Conservation (phyloP, 352 stramenopile genomes). For the Ophiocytium majus region DNA sequence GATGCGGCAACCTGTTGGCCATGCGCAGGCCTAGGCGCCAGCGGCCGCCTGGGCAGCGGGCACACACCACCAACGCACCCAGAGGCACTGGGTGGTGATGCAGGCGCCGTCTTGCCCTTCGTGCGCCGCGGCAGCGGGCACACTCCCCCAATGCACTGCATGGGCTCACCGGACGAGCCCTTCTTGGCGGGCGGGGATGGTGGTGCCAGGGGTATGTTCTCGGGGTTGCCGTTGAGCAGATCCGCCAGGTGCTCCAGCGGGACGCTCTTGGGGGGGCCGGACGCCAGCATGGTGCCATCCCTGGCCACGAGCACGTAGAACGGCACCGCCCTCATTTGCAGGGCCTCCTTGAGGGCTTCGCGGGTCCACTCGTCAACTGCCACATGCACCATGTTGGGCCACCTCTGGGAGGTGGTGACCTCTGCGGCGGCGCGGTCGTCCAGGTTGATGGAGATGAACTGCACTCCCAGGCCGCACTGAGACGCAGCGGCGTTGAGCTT, state of each 20-base stretch:
- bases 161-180: background rate
- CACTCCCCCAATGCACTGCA: constrained; percentile 1
- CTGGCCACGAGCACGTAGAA: constrained; percentile 45
- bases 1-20: no score
- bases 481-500: constrained; percentile 22
- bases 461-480: no score
- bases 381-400: constrained; percentile 6
- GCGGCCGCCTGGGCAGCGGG: background rate
- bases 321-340: constrained; percentile 47
- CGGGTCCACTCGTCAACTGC: constrained; percentile 33
- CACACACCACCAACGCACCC: background rate
- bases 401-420: background rate
- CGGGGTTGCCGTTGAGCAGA: background rate
- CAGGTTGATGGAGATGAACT: constrained; percentile 44
- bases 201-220: constrained; percentile 8
- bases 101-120: background rate
- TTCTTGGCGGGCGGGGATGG: background rate
- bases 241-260: constrained; percentile 1
- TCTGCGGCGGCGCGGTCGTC: constrained; percentile 28
- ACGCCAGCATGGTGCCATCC: background rate
- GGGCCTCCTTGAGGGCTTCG: constrained; percentile 42
- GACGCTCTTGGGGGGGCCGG: background rate
- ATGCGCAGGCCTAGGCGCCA: background rate
- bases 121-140: constrained; percentile 11
- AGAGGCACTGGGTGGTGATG: background rate